Conservation (phyloP, 768 basidiomycete species). For the Trametes meyenii region DNA sequence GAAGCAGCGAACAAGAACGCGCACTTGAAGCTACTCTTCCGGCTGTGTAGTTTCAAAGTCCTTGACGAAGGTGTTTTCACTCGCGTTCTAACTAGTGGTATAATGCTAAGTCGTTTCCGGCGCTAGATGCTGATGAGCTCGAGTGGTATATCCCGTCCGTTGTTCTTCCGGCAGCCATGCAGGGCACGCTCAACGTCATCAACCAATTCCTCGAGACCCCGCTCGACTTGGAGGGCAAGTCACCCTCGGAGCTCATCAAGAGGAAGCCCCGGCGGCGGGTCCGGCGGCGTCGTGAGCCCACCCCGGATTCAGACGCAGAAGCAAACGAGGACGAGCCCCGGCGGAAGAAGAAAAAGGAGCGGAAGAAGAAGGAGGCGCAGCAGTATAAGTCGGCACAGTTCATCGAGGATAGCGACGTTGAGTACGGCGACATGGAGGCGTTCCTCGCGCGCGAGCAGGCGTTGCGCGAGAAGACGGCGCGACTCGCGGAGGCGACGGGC, state of each 20-base stretch:
- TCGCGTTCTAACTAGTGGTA: neutral
- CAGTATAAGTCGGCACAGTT: conserved; percentile 88
- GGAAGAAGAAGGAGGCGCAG: conserved; percentile 68
- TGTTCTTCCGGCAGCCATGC: conserved; percentile 68
- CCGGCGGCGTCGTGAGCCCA: conserved; percentile 54
- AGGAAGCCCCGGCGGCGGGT: conserved; percentile 58
- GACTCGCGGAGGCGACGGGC: conserved; percentile 47
- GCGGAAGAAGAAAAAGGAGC: conserved; percentile 42
- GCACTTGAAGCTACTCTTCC: conserved; percentile 83
- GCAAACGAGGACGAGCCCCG: conserved; percentile 37
- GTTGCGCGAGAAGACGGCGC: conserved; percentile 53
- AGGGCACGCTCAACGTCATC: conserved; percentile 73
- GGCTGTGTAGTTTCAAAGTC: conserved; percentile 72
- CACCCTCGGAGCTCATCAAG: conserved; percentile 67
- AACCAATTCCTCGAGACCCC: conserved; percentile 83
- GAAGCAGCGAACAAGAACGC: conserved; percentile 77
- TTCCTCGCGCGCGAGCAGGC: conserved; percentile 79
- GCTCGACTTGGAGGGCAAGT: conserved; percentile 78
- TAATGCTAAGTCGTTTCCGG: neutral
- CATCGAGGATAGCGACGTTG: conserved; percentile 89
- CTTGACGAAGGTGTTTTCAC: conserved; percentile 58
- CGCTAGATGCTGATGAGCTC: conserved; percentile 66
- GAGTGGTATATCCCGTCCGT: conserved; percentile 85
- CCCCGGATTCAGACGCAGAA: conserved; percentile 49
- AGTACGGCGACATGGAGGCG: conserved; percentile 76